phyloP scores from a whole-genome alignment of 306 rosid species.

The Lathyrus aphaca region DNA sequence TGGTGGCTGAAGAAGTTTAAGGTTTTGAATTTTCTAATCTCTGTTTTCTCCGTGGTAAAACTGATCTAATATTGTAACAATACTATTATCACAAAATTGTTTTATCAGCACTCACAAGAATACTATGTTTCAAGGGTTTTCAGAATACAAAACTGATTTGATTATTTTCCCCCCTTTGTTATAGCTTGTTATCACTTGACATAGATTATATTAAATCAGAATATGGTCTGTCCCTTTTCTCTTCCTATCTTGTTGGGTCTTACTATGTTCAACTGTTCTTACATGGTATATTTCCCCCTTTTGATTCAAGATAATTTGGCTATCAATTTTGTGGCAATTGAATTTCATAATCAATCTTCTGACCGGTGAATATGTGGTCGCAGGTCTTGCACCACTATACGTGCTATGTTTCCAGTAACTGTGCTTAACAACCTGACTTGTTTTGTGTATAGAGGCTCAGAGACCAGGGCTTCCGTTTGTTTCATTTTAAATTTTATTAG shows the following conservation, averaged over 20 bases:
- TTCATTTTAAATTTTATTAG: constrained; percentile 25
- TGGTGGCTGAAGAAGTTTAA: constrained; percentile 60
- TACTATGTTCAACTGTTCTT: constrained; percentile 32
- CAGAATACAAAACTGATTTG: constrained; percentile 19
- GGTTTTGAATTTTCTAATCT: constrained; percentile 68
- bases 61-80: constrained; percentile 30
- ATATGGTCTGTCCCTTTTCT: constrained; percentile 20
- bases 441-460: constrained; percentile 64
- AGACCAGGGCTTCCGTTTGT: constrained; percentile 51
- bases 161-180: background rate
- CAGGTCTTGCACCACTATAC: constrained; percentile 91
- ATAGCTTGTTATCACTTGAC: constrained; percentile 20
- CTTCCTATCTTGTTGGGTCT: constrained; percentile 26
- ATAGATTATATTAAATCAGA: constrained; percentile 27
- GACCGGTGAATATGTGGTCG: constrained; percentile 85
- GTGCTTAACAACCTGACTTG: constrained; percentile 65
- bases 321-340: constrained; percentile 47
- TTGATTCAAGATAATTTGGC: constrained; percentile 39
- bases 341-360: constrained; percentile 60
- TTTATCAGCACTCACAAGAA: background rate
- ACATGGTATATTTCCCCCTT: constrained; percentile 12
- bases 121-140: constrained; percentile 32
- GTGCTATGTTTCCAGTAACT: constrained; percentile 78
- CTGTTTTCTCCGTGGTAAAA: constrained; percentile 31
- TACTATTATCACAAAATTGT: constrained; percentile 6